A percentile compares a stretch with the other conserved stretches of the same genome.
phyloP scores from a whole-genome alignment of 2,329 filamentous ascomycete species.

The Xenosphaeropsis pyriputrescens region DNA sequence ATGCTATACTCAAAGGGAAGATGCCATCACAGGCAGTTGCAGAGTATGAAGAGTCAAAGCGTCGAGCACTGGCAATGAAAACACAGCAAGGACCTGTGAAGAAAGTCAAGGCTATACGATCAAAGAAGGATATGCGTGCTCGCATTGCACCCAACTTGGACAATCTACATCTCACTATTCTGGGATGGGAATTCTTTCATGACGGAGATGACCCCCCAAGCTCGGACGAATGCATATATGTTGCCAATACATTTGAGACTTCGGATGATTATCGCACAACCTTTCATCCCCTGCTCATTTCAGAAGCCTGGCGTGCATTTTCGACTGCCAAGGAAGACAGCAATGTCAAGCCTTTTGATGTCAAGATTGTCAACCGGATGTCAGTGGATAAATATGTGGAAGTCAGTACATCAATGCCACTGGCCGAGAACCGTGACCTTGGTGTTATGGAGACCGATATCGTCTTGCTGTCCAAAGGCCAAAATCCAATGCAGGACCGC shows the following conservation, averaged over 20 bases:
- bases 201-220: constrained; percentile 73
- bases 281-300: constrained; percentile 77
- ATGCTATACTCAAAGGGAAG: constrained; percentile 27
- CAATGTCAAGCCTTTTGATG: constrained; percentile 64
- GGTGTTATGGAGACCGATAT: constrained; percentile 75
- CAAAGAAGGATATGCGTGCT: constrained; percentile 86
- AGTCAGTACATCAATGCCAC: constrained; percentile 70
- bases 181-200: constrained; percentile 93
- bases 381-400: constrained; percentile 90
- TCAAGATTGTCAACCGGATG: constrained; percentile 77
- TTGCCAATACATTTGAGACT: constrained; percentile 64
- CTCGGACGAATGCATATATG: constrained; percentile 56
- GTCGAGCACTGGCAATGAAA: constrained; percentile 34
- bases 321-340: constrained; percentile 81
- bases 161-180: constrained; percentile 67
- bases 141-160: constrained; percentile 83
- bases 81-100: constrained; percentile 57
- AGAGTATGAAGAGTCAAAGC: constrained; percentile 30
- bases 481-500: constrained; percentile 51
- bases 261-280: constrained; percentile 72
- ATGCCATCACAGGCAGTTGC: constrained; percentile 16
- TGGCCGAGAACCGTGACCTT: constrained; percentile 54
- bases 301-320: constrained; percentile 93
- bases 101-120: constrained; percentile 67
- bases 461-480: constrained; percentile 64